Evolutionary conservation across 2,329 filamentous ascomycete species (phyloP).

Genomic region (Stachybotrys chlorohalonatus): DNA sequence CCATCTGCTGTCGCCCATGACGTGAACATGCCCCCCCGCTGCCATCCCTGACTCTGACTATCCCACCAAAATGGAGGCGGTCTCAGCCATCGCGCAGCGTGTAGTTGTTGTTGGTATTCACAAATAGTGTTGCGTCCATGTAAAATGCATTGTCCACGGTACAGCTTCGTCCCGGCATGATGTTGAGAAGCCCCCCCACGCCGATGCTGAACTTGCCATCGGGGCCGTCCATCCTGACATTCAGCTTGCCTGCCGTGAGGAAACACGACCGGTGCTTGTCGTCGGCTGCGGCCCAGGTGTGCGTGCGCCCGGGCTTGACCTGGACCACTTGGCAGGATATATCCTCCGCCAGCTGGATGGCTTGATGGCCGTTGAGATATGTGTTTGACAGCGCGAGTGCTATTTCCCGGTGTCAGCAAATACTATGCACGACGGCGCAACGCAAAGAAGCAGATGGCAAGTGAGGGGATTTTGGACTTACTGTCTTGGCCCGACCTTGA

Average conservation of each 20-base stretch:
- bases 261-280: conserved; percentile 28
- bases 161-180: conserved; percentile 28
- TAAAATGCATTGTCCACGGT: conserved; percentile 34
- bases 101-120: not conserved
- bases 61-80: not conserved
- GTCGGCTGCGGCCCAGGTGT: conserved; percentile 18
- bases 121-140: conserved; percentile 23
- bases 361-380: conserved; percentile 26
- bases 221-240: conserved; percentile 20
- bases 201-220: conserved; percentile 31
- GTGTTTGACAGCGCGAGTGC: conserved; percentile 34
- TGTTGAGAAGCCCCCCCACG: conserved; percentile 32
- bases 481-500: conserved; percentile 14
- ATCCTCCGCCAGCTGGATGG: conserved; percentile 25
- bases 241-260: conserved; percentile 30
- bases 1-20: too few species aligned
- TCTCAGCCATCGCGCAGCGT: not conserved
- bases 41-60: not conserved
- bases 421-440: not conserved
- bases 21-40: too few species aligned
- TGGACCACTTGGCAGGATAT: conserved; percentile 30
- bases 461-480: conserved; percentile 12
- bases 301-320: conserved; percentile 27
- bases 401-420: conserved; percentile 7
- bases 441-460: not conserved